A percentile compares a stretch with the other conserved stretches of the same genome.
These are phyloP conservation scores for Talaromyces sp. DNA, from an alignment of 2,329 filamentous ascomycete species.

Conservation along the genomic window DNA sequence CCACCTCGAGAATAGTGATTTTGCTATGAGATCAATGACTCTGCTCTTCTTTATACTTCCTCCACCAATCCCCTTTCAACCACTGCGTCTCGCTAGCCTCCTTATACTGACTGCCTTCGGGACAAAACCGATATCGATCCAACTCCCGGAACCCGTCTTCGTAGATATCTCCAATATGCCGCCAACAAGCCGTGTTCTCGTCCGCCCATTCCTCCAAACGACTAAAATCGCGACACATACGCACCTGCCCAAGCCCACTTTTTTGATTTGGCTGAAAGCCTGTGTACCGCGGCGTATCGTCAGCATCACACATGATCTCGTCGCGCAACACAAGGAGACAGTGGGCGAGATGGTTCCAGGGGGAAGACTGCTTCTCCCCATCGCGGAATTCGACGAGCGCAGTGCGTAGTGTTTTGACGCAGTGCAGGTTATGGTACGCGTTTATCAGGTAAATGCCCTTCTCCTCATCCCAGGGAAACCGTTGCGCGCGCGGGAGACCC, in stretches of 20 bases:
- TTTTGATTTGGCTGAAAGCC: constrained; percentile 6
- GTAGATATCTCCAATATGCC: no score
- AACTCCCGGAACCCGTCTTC: no score
- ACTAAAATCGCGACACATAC: constrained; percentile 23
- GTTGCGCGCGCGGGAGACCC: constrained; percentile 18
- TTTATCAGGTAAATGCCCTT: constrained; percentile 26
- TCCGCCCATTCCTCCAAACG: constrained; percentile 20
- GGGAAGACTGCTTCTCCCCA: constrained; percentile 2
- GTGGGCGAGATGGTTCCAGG: constrained; percentile 17
- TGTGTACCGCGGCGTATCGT: constrained; percentile 25
- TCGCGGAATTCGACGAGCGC: not conserved
- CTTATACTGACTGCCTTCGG: no score
- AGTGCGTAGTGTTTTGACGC: constrained; percentile 13
- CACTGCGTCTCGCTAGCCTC: no score
- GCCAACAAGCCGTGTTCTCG: constrained; percentile 15
- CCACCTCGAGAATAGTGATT: no score
- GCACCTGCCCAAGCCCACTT: constrained; percentile 19
- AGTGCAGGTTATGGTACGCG: constrained; percentile 26
- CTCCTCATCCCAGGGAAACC: constrained; percentile 26
- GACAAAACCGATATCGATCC: no score
- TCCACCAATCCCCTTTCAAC: no score
- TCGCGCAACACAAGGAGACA: constrained; percentile 24
- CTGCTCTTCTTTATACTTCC: no score
- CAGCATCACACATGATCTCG: constrained; percentile 26
- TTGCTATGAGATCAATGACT: no score